Base-by-base conservation (phyloP, 2,329 filamentous ascomycete species). In the Chaetomiaceae sp. region DNA sequence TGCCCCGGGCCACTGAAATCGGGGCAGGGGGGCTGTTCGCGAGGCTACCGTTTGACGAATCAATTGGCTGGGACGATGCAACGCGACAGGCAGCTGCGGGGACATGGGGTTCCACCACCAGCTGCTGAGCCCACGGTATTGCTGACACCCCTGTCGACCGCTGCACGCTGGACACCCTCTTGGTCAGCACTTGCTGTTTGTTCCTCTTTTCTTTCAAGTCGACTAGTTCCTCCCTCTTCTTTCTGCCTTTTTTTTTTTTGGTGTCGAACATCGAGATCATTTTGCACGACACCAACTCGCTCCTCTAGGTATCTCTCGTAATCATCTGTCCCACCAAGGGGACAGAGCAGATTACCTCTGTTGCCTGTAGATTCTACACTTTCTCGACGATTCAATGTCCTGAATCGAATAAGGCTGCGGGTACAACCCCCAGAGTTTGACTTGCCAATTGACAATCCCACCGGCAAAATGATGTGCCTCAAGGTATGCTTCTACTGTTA, bases 401-500 rank as follows among this genome's bases (percentile, higher is more conserved):
- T 29, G 34, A 46, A n/a, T n/a, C n/a, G n/a, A n/a, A n/a, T 48
- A 27, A 53, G 52, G 51, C 52, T 57, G 54, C 38, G 48, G 49
- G 18, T 18, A 21, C 54, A 45, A 25, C 29, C 10, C n/a, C 36
- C 25, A 32, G 29, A 41, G 38, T 34, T 29, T 29, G 36, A 32
- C 40, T 48, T 51, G 53, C 45, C 55, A 54, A 58, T 51, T 46
- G 46, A 46, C 48, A 32, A n/a, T n/a, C 11, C 43, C 33, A 11
- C 5, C 18, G 10, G 21, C 13, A 44, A 56, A 41, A 61, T 57
- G 56, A 38, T 47, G 48, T 60, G 54, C 47, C 44, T 61, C 27
- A 51, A 44, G 44, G 59, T 60, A 33, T 32, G 54, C 6, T 20
- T 25, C 5, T 20, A 18, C 7, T 6, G 6, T n/a, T n/a, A n/a